Base-by-base conservation (phyloP, 1,139 yeast genomes). In the Blastobotrys serpentis region DNA sequence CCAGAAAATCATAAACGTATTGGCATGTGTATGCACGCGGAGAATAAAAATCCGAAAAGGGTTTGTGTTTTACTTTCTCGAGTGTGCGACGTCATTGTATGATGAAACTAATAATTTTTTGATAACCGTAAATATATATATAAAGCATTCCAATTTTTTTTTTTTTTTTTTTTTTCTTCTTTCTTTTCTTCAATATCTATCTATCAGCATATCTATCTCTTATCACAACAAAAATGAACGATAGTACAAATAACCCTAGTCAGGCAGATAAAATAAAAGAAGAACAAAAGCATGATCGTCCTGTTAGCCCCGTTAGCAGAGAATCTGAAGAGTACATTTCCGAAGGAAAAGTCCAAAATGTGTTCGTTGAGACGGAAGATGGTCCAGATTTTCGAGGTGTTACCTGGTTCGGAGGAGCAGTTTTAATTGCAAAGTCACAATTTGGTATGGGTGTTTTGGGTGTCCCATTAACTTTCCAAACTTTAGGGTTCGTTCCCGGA, bases 321-420 rank as follows among this genome's bases (percentile, higher is more conserved):
- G 13, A 29, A 4, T 11, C 7, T 4, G 32, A 29, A 10, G 32
- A 11, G 4, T 29, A 6, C 13, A 29, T 29, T 29, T 11, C 32
- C 4, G 32, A 29, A 29, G 32, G 32, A 11, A 29, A 29, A 11
- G 32, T 29, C 4, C 13, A 29, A 11, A 38, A 48, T 16, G 51
- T 46, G 1, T 48, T 48, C 25, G 42, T 33, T 2, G 26, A 42
- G 18, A 48, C 30, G 6, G 44, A 37, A 13, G 29, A 33, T 1
- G 51, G 51, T 2, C 51, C 51, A 2, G 49, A 48, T 22, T 48
- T 48, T 30, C 49, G 51, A 32, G 51, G 51, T 4, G 41, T 48
- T 6, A 34, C 46, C 2, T 41, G 49, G 25, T 11, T 42, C 10
- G 51, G 51, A 2, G 51, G 49, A 17, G 51, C 51, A 4, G 46